These are phyloP conservation scores for Trichosporon asahii DNA, from an alignment of 1,284 basidiomycete species.

Conservation along the genomic window DNA sequence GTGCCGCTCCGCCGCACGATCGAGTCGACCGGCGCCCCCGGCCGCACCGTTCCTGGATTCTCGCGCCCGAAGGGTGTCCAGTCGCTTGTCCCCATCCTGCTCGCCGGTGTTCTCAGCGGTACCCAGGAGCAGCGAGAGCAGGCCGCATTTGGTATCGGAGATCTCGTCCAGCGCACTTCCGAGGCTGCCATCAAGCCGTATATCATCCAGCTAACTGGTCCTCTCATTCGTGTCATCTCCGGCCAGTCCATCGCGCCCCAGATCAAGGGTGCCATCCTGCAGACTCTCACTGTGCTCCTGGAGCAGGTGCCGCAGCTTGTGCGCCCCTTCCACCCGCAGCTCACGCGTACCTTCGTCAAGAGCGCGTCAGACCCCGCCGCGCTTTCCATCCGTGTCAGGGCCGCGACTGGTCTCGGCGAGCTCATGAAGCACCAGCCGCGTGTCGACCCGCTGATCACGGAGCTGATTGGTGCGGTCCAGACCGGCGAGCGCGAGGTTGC, in stretches of 20 bases:
- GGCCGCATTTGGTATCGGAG: conserved; percentile 89
- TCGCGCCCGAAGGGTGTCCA: conserved; percentile 85
- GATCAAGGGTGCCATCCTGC: conserved; percentile 84
- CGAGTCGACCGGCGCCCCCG: conserved; percentile 77
- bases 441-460: conserved; percentile 71
- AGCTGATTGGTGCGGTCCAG: conserved; percentile 60
- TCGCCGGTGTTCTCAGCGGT: conserved; percentile 64
- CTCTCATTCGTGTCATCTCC: conserved; percentile 88
- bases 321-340: conserved; percentile 96
- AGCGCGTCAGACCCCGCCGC: conserved; percentile 78
- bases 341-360: conserved; percentile 96
- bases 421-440: conserved; percentile 80
- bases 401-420: conserved; percentile 79
- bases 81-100: conserved; percentile 81
- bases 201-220: conserved; percentile 93
- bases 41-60: conserved; percentile 79
- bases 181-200: conserved; percentile 90
- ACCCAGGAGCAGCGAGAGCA: conserved; percentile 67
- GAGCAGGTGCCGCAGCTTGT: conserved; percentile 81
- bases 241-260: conserved; percentile 81
- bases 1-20: conserved; percentile 84
- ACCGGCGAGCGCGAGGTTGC: conserved; percentile 70
- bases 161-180: conserved; percentile 86
- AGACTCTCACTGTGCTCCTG: conserved; percentile 75
- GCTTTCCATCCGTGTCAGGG: conserved; percentile 72